Conservation (phyloP, 2,329 filamentous ascomycete genomes). For the Hypoxylon sp. region DNA sequence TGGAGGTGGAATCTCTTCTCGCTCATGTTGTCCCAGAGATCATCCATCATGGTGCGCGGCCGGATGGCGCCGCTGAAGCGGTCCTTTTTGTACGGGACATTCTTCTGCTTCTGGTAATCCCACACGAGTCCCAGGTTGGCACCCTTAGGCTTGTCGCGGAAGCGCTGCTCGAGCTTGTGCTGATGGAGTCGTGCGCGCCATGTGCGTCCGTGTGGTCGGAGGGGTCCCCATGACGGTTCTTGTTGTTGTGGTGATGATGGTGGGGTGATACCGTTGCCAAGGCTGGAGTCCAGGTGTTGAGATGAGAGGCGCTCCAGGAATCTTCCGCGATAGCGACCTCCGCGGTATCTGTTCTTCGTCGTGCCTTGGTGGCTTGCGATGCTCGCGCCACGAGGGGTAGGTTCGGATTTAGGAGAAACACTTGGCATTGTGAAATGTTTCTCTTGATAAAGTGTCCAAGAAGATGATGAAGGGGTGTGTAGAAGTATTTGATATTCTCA, state of each 20-base stretch:
- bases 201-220: background rate
- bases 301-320: background rate
- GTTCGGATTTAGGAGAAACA: background rate
- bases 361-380: background rate
- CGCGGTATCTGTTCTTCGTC: background rate
- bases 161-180: background rate
- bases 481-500: background rate
- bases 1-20: background rate
- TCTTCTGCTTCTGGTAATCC: background rate
- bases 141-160: background rate
- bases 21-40: background rate
- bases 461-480: background rate
- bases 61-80: background rate
- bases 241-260: background rate
- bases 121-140: background rate
- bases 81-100: background rate
- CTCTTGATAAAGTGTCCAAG: background rate
- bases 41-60: background rate
- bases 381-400: background rate
- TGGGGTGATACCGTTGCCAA: background rate
- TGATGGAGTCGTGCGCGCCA: background rate
- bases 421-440: background rate
- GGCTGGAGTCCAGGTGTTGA: background rate
- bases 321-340: background rate
- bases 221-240: background rate